Conservation (phyloP, 2,329 filamentous ascomycete species). For the Rachicladosporium sp. region DNA sequence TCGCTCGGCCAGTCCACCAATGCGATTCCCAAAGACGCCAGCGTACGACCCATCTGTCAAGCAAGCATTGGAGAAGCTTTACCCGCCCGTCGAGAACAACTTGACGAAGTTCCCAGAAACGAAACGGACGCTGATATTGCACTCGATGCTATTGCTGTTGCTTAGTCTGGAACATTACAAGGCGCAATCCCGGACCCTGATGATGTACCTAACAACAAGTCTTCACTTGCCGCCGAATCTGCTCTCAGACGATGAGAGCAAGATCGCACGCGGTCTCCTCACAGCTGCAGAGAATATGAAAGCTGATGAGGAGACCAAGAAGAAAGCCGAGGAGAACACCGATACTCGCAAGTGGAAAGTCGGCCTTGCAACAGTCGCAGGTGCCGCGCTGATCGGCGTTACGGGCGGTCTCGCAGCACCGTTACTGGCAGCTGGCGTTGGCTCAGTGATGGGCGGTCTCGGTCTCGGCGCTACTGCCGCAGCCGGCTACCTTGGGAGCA, state of each 20-base stretch:
- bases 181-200: constrained; percentile 24
- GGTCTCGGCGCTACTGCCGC: constrained; percentile 63
- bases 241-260: constrained; percentile 40
- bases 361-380: constrained; percentile 74
- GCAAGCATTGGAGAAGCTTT: constrained; percentile 19
- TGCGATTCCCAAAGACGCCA: constrained; percentile 12
- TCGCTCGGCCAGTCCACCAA: constrained; percentile 7
- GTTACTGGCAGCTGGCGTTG: constrained; percentile 65
- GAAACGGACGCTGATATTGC: constrained; percentile 24
- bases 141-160: constrained; percentile 26
- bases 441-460: constrained; percentile 63
- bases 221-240: constrained; percentile 21
- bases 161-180: constrained; percentile 28
- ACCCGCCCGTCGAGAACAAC: constrained; percentile 26
- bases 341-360: constrained; percentile 64
- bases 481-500: constrained; percentile 64
- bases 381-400: constrained; percentile 72
- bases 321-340: constrained; percentile 55
- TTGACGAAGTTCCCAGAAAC: constrained; percentile 24
- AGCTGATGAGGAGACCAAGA: constrained; percentile 63
- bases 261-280: constrained; percentile 62
- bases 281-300: constrained; percentile 65
- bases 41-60: constrained; percentile 20
- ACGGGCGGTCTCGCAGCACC: constrained; percentile 70
- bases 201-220: constrained; percentile 23